These are phyloP conservation scores for Penicillium expansum DNA, from an alignment of 2,329 filamentous ascomycete species.

Conservation along the genomic window DNA sequence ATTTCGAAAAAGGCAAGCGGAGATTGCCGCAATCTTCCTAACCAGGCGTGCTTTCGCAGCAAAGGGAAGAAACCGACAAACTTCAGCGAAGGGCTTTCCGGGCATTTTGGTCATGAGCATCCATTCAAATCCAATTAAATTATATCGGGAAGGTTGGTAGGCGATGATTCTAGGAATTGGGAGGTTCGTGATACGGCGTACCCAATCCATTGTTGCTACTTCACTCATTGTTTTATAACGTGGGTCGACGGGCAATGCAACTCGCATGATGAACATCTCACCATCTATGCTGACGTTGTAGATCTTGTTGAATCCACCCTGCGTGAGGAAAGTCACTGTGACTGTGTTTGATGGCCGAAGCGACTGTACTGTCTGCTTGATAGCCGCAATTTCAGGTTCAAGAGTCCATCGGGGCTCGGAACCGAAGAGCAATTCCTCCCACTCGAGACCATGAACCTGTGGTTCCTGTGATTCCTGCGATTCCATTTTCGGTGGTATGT, in stretches of 20 bases:
- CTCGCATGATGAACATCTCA: slow-evolving; percentile 5
- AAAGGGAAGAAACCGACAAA: slow-evolving; percentile 9
- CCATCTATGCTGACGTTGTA: background rate
- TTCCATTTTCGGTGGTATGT: background rate
- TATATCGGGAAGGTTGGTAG: slow-evolving; percentile 14
- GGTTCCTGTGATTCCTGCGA: background rate
- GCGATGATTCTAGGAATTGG: slow-evolving; percentile 13
- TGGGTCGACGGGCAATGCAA: slow-evolving; percentile 12
- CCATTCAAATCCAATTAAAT: slow-evolving; percentile 20
- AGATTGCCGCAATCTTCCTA: slow-evolving; percentile 4
- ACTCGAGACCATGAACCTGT: background rate
- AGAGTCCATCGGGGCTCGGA: background rate
- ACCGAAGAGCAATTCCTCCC: background rate
- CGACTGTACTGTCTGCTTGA: background rate
- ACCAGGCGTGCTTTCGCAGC: slow-evolving; percentile 5
- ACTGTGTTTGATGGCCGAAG: background rate
- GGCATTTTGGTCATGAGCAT: slow-evolving; percentile 14
- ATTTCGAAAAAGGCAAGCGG: slow-evolving; percentile 4
- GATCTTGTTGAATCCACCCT: background rate
- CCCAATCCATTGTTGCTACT: slow-evolving; percentile 15
- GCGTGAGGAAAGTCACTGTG: background rate
- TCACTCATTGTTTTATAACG: slow-evolving; percentile 13
- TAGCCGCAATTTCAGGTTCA: background rate
- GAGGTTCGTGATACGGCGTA: slow-evolving; percentile 7
- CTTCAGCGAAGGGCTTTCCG: slow-evolving; percentile 4